phyloP scores from a whole-genome alignment of 371 early-diverging fungal genomes.

The Catenaria anguillulae region DNA sequence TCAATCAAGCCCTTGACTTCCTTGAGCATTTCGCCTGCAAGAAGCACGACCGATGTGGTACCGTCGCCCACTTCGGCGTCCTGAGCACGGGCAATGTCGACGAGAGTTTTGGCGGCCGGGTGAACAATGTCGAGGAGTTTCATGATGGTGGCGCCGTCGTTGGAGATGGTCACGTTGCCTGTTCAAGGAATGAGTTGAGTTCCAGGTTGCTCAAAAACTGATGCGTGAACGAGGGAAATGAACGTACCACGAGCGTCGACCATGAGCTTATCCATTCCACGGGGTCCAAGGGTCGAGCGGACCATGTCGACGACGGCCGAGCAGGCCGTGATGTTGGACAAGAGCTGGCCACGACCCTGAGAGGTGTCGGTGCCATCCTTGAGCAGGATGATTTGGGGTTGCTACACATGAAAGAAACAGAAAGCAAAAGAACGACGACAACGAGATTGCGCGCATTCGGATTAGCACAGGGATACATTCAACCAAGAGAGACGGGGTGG shows the following conservation, averaged over 20 bases:
- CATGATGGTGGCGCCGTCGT: constrained; percentile 99
- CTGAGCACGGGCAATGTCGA: constrained; percentile 96
- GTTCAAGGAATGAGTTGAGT: too few relatives aligned
- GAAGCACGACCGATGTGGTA: constrained; percentile 97
- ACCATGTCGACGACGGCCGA: constrained; percentile 90
- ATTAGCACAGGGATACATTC: too few relatives aligned
- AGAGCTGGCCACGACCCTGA: constrained; percentile 95
- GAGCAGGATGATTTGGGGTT: constrained; percentile 91
- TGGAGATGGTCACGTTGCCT: constrained; percentile 93
- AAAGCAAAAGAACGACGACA: too few relatives aligned
- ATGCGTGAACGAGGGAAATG: background rate
- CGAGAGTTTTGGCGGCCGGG: constrained; percentile 96
- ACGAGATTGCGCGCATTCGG: too few relatives aligned
- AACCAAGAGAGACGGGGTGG: too few relatives aligned
- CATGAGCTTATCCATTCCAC: constrained; percentile 99
- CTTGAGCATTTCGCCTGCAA: constrained; percentile 93
- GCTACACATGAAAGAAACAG: too few relatives aligned
- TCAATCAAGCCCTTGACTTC: constrained; percentile 88
- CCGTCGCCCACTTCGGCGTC: constrained; percentile 99
- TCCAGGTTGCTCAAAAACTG: background rate
- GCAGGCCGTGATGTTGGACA: constrained; percentile 97
- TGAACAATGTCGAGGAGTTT: constrained; percentile 96
- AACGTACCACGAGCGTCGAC: constrained; percentile 71
- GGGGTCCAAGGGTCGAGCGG: constrained; percentile 96
- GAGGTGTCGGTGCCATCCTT: constrained; percentile 98